These are phyloP conservation scores for Trichoderma koningiopsis DNA, from an alignment of 2,329 filamentous ascomycete species.

Conservation along the genomic window DNA sequence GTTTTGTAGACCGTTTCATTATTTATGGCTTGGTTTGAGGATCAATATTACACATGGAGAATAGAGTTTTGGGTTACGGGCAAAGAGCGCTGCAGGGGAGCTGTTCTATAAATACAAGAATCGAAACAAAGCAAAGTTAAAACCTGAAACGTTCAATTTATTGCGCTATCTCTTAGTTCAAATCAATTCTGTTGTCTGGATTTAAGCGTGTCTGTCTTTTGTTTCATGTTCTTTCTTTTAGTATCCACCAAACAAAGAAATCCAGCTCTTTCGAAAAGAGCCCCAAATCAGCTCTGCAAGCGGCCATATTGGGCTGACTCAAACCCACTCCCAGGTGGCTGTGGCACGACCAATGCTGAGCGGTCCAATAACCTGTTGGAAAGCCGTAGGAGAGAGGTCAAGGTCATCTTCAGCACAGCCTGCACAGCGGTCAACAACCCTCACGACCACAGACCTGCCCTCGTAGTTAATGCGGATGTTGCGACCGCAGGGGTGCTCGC, in stretches of 20 bases:
- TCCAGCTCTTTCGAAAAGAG: neutral
- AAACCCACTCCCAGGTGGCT: slow-evolving; percentile 36
- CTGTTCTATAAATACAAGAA: neutral
- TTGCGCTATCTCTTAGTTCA: neutral
- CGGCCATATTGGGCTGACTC: neutral
- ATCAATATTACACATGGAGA: neutral
- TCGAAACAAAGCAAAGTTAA: neutral
- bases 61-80: neutral
- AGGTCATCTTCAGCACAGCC: slow-evolving; percentile 51
- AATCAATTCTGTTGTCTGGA: neutral
- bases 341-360: slow-evolving; percentile 32
- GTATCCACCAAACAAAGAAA: neutral
- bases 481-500: slow-evolving; percentile 59
- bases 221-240: neutral
- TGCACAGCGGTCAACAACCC: slow-evolving; percentile 68
- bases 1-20: neutral
- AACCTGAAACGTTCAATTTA: neutral
- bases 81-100: neutral
- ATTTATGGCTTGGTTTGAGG: neutral
- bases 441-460: slow-evolving; percentile 55
- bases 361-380: slow-evolving; percentile 46
- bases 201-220: neutral
- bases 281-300: neutral
- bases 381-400: slow-evolving; percentile 52
- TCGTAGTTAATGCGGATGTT: slow-evolving; percentile 63